Evolutionary conservation across 2,329 filamentous ascomycete genomes (phyloP), one percentile per base, ranked within the genome.

Genomic region (Ceratocystis cacaofunesta): DNA sequence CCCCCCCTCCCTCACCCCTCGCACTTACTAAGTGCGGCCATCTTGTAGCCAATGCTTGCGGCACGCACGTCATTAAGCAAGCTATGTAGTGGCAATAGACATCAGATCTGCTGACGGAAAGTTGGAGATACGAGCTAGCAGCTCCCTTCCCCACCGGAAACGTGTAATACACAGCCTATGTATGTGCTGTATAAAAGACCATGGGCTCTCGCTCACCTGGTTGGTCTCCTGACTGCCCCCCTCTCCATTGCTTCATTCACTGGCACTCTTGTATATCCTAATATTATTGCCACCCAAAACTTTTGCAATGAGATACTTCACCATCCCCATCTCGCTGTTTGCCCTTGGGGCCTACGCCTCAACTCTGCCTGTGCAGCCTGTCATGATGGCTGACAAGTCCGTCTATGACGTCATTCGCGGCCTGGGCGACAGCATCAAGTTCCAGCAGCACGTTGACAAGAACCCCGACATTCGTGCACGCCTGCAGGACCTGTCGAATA

Each of bases 401-500:
- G 68, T 69, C 65, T 28, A 69, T 60, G 61, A 70, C 55, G 58
- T 70, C 69, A 61, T 70, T 70, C 67, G 72, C 69, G 61, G 72
- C 68, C 15, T 72, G 3, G 64, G 46, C 15, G 61, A 58, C n/a
- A 61, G 41, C 25, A 41, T 19, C 48, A 65, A 66, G 50, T 64
- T 66, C 62, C 36, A 62, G 28, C 10, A 62, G 61, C 58, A 64
- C 17, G 36, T 66, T 70, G 80, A 87, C 68, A 80, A 90, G 68
- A 85, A 88, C 72, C 80, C 85, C 0, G 84, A 89, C 63, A 77
- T 96, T 0, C 85, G 92, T 44, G 74, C 87, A 64, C 74, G 85
- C 2, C 81, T 96, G 32, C 94, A 95, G 75, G 82, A 82, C 71
- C 92, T 89, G 1, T 61, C 57, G 8, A 78, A 82, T 25, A 92